A percentile compares a stretch with the other conserved stretches of the same genome.
Evolutionary conservation across 2,329 filamentous ascomycete species (phyloP).

Genomic region (Sporothrix dimorphospora): DNA sequence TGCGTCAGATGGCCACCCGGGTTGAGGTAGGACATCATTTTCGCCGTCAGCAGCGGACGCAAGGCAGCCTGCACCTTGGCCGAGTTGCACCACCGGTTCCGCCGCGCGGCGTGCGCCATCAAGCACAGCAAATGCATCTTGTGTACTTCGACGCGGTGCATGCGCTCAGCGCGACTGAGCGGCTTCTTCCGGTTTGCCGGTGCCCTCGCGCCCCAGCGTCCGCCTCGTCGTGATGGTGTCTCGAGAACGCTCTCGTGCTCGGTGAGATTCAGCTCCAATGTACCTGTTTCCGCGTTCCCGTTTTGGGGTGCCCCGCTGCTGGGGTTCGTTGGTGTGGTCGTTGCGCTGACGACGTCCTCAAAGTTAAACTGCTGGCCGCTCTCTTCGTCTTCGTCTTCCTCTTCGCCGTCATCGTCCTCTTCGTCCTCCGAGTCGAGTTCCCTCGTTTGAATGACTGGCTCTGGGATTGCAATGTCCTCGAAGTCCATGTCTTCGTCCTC

Average conservation of each 20-base stretch:
- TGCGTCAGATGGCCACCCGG: constrained; percentile 68
- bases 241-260: constrained; percentile 46
- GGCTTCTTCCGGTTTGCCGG: constrained; percentile 52
- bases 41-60: constrained; percentile 65
- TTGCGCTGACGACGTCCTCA: constrained; percentile 25
- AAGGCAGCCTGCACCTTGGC: constrained; percentile 66
- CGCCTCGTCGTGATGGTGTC: constrained; percentile 36
- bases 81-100: constrained; percentile 92
- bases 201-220: constrained; percentile 40
- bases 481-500: constrained; percentile 35
- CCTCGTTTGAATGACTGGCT: constrained; percentile 34
- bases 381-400: constrained; percentile 31
- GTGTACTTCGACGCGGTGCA: constrained; percentile 72
- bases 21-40: constrained; percentile 68
- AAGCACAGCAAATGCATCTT: constrained; percentile 85
- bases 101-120: constrained; percentile 72
- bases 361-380: constrained; percentile 29
- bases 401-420: constrained; percentile 31
- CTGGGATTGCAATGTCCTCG: constrained; percentile 35
- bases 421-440: constrained; percentile 33
- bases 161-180: constrained; percentile 57
- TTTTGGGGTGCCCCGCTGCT: not conserved
- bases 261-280: constrained; percentile 58
- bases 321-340: not conserved
- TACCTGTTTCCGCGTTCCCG: constrained; percentile 32